phyloP scores from a whole-genome alignment of 768 basidiomycete species.

The Mycena olivaceomarginata region DNA sequence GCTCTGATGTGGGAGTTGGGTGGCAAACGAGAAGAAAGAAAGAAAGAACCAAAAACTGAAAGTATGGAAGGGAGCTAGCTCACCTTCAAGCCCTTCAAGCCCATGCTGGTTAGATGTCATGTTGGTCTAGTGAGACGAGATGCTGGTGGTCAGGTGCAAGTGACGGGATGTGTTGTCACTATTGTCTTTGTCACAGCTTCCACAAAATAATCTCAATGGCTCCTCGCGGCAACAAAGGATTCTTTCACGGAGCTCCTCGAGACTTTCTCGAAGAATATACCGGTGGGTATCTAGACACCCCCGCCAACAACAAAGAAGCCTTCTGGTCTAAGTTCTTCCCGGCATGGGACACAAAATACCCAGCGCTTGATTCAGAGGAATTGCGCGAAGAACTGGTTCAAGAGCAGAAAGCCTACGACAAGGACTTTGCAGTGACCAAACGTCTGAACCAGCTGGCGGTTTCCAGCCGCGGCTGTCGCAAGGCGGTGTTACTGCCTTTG shows the following conservation, averaged over 20 bases:
- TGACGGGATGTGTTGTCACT: neutral
- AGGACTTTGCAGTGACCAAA: neutral
- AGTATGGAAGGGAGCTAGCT: neutral
- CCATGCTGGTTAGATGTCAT: no score
- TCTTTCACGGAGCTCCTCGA: neutral
- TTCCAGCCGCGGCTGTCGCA: neutral
- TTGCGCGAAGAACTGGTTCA: neutral
- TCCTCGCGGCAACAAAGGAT: neutral
- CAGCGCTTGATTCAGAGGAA: neutral
- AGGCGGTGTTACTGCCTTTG: neutral
- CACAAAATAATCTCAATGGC: neutral
- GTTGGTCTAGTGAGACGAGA: no score
- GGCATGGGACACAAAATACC: neutral
- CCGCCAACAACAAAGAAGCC: neutral
- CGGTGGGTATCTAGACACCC: neutral
- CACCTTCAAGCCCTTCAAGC: neutral
- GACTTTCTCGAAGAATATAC: neutral
- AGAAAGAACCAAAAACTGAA: neutral
- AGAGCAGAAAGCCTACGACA: neutral
- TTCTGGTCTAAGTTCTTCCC: neutral
- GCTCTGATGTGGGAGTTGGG: no score
- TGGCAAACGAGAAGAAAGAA: no score
- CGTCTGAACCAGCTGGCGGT: no score
- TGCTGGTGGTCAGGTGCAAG: neutral
- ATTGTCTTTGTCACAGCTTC: neutral